Base-by-base conservation (phyloP, 805 yeast genomes). In the Lipomyces kockii region DNA sequence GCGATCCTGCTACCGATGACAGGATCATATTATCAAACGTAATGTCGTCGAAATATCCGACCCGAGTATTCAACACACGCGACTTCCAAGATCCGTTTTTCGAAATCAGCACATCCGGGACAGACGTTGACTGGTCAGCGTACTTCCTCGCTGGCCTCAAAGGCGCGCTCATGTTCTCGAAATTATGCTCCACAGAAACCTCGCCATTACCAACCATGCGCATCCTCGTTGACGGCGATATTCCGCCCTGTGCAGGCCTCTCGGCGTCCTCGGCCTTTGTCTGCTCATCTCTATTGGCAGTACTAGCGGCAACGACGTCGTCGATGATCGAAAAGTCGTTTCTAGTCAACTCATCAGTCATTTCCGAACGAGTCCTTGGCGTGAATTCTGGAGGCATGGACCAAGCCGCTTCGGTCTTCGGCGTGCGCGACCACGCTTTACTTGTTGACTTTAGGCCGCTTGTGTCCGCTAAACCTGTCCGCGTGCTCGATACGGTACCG, bases 311-410 rank as follows among this genome's bases (percentile, higher is more conserved):
- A n/a, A 65, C 63, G n/a, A 49, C 67, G 65, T 65, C 52, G 4
- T 62, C 63, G 32, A 22, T 35, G n/a, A 61, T 61, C 4, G 68
- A 65, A n/a, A 62, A 65, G 27, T 60, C 71, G 5, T 68, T 68
- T 54, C 60, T 89, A 66, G 86, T 89, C 27, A 78, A 79, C 67
- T 85, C 88, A 61, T 87, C 92, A 11, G 88, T 86, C 55, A 86
- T 84, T 5, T 85, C 88, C 53, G 92, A 89, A 75, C 91, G 88
- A 77, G 86, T 86, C 60, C 85, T 89, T 35, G 93, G 92, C 43
- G 89, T 89, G 61, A 88, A 87, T 75, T 86, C 89, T 46, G 93
- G 92, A n/a, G 92, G 92, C 57, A 85, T 89, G 89, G 92, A 89
- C 75, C 92, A 89, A 77, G 83, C 89, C 59, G 92, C 92, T 2